These are phyloP conservation scores for Dovyalis caffra DNA, from an alignment of 345 rosid genomes.

Conservation along the genomic window DNA sequence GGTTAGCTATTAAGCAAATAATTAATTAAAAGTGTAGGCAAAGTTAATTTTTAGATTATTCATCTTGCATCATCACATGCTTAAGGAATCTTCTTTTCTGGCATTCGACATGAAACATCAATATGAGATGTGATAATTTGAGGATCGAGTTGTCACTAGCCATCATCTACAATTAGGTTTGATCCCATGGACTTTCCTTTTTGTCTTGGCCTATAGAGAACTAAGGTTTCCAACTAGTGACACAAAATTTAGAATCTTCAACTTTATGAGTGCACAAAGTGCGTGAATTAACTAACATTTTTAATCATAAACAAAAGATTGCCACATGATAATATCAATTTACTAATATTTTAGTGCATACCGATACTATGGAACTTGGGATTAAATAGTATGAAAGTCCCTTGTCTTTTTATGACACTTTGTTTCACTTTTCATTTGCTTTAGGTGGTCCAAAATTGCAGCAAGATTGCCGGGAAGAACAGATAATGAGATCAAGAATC, in stretches of 20 bases:
- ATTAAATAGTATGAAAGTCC: background rate
- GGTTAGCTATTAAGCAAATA: too few relatives aligned
- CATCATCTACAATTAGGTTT: background rate
- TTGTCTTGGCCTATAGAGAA: background rate
- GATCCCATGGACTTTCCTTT: background rate
- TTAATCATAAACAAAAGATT: background rate
- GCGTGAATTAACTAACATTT: background rate
- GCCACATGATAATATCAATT: background rate
- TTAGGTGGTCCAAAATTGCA: slow-evolving; percentile 86
- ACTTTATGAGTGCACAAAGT: background rate
- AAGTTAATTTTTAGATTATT: too few relatives aligned
- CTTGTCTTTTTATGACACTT: background rate
- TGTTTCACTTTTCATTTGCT: background rate
- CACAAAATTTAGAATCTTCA: background rate
- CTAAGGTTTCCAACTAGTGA: background rate
- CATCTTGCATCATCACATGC: too few relatives aligned
- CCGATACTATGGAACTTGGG: background rate
- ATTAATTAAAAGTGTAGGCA: too few relatives aligned
- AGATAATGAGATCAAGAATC: slow-evolving; percentile 79
- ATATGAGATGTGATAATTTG: background rate
- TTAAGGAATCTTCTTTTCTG: too few relatives aligned
- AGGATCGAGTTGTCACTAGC: too few relatives aligned
- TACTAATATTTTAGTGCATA: background rate
- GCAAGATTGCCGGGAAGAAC: slow-evolving; percentile 77
- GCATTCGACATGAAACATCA: background rate